Evolutionary conservation across 257 asterid species (phyloP), one percentile per base, ranked within the genome.

Genomic region (Haberlea rhodopensis): DNA sequence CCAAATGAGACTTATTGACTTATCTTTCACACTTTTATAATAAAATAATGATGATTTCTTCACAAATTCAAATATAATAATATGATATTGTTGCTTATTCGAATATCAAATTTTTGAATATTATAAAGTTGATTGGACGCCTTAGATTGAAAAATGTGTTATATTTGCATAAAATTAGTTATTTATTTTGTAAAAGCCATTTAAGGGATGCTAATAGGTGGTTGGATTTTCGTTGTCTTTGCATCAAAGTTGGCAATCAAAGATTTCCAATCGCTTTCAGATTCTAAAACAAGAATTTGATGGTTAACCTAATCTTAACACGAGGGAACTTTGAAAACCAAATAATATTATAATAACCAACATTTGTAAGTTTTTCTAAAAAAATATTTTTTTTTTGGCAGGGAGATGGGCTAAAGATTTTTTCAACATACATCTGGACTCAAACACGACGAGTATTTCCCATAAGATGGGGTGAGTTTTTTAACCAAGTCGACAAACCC

Each of bases 301-400:
- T 53, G 49, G 75, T 54, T 74, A 51, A 68, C 84, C 84, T 70
- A 75, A 75, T 70, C 71, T 43, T 31, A 72, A 65, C 75, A 27
- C 22, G 65, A 37, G 34, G 40, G 43, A 26, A 11, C 25, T 22
- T 40, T 13, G 16, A 62, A 53, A 55, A 46, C 19, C 27, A 7
- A 7, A 31, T 29, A 8, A 29, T 2, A 6, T 5, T 2, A 6
- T 5, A 29, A 29, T 28, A 0, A 29, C 10, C 6, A 29, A 29
- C 1, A 6, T 29, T 29, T 5, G 34, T 29, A 5, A 6, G n/a
- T n/a, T n/a, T n/a, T n/a, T n/a, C n/a, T n/a, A n/a, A n/a, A n/a
- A n/a, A n/a, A n/a, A n/a, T n/a, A n/a, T n/a, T n/a, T n/a, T n/a
- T n/a, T n/a, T n/a, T n/a, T n/a, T n/a, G n/a, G n/a, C n/a, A n/a